A percentile compares a stretch with the other conserved stretches of the same genome.
These are phyloP conservation scores for Suhomyces guaymorum DNA, from an alignment of 1,139 yeast species.

Conservation along the genomic window DNA sequence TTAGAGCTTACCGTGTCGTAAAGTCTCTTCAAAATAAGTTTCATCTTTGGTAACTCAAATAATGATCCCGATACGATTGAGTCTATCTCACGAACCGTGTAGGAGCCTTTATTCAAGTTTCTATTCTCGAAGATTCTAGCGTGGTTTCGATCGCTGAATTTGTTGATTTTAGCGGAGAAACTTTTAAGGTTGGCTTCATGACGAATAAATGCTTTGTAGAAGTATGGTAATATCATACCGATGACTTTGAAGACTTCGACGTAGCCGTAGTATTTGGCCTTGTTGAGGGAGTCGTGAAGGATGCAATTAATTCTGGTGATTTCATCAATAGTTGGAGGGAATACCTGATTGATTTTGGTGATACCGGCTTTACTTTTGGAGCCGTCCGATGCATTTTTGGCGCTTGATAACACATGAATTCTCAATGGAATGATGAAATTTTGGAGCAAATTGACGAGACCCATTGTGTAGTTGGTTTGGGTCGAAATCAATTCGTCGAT, in stretches of 20 bases:
- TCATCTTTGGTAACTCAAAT: conserved; percentile 65
- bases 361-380: conserved; percentile 50
- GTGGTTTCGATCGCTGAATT: conserved; percentile 48
- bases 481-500: conserved; percentile 66
- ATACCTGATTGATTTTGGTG: conserved; percentile 67
- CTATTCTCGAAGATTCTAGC: conserved; percentile 40
- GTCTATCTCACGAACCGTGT: conserved; percentile 63
- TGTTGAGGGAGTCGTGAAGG: conserved; percentile 68
- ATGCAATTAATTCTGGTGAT: conserved; percentile 86
- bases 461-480: conserved; percentile 73
- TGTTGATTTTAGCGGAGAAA: conserved; percentile 45
- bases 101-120: conserved; percentile 35
- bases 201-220: conserved; percentile 87
- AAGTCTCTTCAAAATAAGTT: conserved; percentile 64
- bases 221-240: conserved; percentile 80
- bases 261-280: conserved; percentile 68
- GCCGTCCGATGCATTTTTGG: conserved; percentile 3
- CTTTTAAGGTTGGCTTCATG: conserved; percentile 74
- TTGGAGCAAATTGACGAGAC: conserved; percentile 71
- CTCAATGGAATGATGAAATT: conserved; percentile 79
- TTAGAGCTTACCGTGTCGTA: conserved; percentile 23
- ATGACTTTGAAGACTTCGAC: conserved; percentile 75
- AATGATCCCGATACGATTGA: conserved; percentile 68
- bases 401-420: conserved; percentile 55
- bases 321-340: conserved; percentile 95